phyloP scores from a whole-genome alignment of 2,329 filamentous ascomycete species.

The Hypoxylon sp. region DNA sequence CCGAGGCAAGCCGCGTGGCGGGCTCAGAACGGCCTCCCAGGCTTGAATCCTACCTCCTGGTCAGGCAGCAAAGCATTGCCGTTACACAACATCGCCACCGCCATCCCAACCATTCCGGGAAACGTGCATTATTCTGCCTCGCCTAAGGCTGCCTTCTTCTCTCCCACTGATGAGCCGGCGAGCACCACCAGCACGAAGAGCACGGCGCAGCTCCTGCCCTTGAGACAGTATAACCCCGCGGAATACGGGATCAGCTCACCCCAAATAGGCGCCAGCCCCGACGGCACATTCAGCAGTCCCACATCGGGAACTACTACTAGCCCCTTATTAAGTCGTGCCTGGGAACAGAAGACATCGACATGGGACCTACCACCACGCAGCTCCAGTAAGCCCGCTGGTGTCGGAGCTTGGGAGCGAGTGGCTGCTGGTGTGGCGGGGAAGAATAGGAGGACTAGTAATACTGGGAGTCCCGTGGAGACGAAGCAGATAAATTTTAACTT shows the following conservation, averaged over 20 bases:
- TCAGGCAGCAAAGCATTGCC: conserved; percentile 35
- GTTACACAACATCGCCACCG: conserved; percentile 50
- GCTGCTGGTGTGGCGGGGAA: conserved; percentile 43
- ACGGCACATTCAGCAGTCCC: conserved; percentile 49
- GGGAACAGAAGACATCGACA: conserved; percentile 49
- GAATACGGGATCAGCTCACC: conserved; percentile 51
- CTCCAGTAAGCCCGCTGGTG: conserved; percentile 31
- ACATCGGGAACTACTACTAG: conserved; percentile 52
- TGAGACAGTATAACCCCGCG: conserved; percentile 54
- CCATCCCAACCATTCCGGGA: conserved; percentile 49
- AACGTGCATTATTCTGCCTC: conserved; percentile 54
- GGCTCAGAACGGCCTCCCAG: conserved; percentile 4
- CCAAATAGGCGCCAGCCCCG: conserved; percentile 33
- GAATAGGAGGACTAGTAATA: conserved; percentile 45
- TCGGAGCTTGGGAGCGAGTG: conserved; percentile 41
- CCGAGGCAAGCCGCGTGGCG: conserved; percentile 29
- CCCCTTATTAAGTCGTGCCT: conserved; percentile 51
- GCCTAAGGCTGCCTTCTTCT: conserved; percentile 52
- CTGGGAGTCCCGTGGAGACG: conserved; percentile 53
- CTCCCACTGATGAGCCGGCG: conserved; percentile 51
- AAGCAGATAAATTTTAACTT: conserved; percentile 52
- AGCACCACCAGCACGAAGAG: conserved; percentile 54
- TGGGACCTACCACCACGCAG: conserved; percentile 50
- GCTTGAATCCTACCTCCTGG: conserved; percentile 31
- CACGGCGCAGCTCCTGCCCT: conserved; percentile 52